Base-by-base conservation (phyloP, 2,329 filamentous ascomycete species). In the Pseudofabraea citricarpa region DNA sequence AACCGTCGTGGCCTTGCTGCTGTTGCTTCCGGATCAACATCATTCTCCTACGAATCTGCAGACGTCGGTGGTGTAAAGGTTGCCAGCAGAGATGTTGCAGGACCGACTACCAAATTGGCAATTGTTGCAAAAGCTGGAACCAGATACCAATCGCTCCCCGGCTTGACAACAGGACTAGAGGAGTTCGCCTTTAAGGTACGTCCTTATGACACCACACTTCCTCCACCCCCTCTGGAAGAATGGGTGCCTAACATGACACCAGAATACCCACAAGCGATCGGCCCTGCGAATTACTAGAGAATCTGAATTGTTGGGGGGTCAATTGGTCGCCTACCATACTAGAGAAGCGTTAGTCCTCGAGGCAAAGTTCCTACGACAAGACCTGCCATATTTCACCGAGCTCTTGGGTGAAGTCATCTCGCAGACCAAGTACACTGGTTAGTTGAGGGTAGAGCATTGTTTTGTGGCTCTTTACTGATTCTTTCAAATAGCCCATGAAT, bases 311-410 rank as follows among this genome's bases (percentile, higher is more conserved):
- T 82, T 98, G 54, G 93, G 94, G 65, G 89, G 89, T 61, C 83
- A 91, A 79, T 82, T 97, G 72, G 78, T 74, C 58, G 77, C 91
- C 54, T 88, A 87, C 69, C 90, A 96, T 73, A 90, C 89, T 59
- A 86, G 91, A 64, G 93, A 98, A 76, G 90, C 90, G 64, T 73
- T 98, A 52, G 82, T 98, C 48, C 73, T 98, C 61, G 84, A 91
- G 69, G 88, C 93, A 65, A 95, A 86, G 74, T 98, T 98, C 78
- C 81, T 98, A 56, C 83, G 89, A 65, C 83, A 93, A 65, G 90
- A 98, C 66, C 82, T 98, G 56, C 93, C 93, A 56, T 98, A 97
- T 80, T 98, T 95, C 68, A 81, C 90, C 61, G 93, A 98, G 75
- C 78, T 98, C 54, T 79, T 98, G 57, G 89, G 85, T 62, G 94